These are phyloP conservation scores for Scleroderma citrinum DNA, from an alignment of 768 basidiomycete genomes.

Conservation along the genomic window DNA sequence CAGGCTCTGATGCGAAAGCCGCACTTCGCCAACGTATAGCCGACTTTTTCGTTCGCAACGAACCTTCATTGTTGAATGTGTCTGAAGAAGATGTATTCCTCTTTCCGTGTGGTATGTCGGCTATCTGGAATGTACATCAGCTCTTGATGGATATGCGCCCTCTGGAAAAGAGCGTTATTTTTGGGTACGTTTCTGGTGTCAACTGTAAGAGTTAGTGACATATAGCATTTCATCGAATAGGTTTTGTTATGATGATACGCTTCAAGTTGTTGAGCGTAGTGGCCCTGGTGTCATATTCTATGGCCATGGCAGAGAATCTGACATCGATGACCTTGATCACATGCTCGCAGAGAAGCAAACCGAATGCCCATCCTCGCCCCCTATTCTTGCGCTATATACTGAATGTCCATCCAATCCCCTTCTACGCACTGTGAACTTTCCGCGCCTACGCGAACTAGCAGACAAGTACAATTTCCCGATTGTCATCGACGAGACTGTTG, in stretches of 20 bases:
- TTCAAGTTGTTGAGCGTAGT: slow-evolving; percentile 93
- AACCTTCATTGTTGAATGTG: slow-evolving; percentile 51
- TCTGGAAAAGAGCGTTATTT: slow-evolving; percentile 80
- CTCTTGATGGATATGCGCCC: slow-evolving; percentile 47
- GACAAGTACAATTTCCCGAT: slow-evolving; percentile 86
- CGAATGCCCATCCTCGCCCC: slow-evolving; percentile 39
- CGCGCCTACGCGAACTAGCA: slow-evolving; percentile 69
- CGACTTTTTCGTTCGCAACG: slow-evolving; percentile 73
- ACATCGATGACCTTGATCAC: slow-evolving; percentile 66
- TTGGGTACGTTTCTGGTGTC: slow-evolving; percentile 59
- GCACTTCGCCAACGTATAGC: slow-evolving; percentile 86
- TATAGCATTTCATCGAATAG: slow-evolving; percentile 33
- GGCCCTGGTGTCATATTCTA: slow-evolving; percentile 90
- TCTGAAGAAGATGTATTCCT: slow-evolving; percentile 86
- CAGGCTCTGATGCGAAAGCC: slow-evolving; percentile 75
- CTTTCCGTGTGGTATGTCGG: slow-evolving; percentile 85
- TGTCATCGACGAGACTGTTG: slow-evolving; percentile 91
- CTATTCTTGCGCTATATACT: slow-evolving; percentile 76
- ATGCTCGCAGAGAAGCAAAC: slow-evolving; percentile 46
- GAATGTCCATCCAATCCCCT: slow-evolving; percentile 97
- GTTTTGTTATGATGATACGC: slow-evolving; percentile 92
- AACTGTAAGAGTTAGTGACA: not conserved
- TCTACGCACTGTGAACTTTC: slow-evolving; percentile 73
- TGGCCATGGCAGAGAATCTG: slow-evolving; percentile 69
- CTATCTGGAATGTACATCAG: slow-evolving; percentile 89